These are phyloP conservation scores for Phoma sp. DNA, from an alignment of 2,329 filamentous ascomycete species.

Conservation along the genomic window DNA sequence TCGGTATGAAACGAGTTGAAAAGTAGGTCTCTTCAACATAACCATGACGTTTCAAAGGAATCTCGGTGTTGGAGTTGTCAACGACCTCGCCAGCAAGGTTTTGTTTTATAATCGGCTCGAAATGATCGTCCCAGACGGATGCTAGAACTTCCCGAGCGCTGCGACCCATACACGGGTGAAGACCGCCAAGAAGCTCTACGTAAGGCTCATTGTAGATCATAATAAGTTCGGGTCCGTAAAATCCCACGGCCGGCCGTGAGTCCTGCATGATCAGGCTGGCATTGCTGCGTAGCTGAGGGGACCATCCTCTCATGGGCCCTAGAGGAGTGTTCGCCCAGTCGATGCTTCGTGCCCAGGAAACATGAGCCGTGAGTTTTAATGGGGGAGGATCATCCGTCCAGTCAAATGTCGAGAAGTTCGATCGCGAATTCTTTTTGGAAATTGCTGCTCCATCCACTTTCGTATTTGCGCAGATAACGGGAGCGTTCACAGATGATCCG, in stretches of 20 bases:
- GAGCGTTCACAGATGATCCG: not conserved
- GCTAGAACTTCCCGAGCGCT: slow-evolving; percentile 68
- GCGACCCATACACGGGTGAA: slow-evolving; percentile 66
- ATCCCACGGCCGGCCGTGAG: slow-evolving; percentile 64
- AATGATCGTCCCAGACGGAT: slow-evolving; percentile 62
- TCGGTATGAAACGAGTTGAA: slow-evolving; percentile 77
- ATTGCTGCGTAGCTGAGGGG: slow-evolving; percentile 72
- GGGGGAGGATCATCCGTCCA: slow-evolving; percentile 27
- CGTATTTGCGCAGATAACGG: not conserved
- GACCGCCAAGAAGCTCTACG: slow-evolving; percentile 33
- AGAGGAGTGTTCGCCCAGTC: slow-evolving; percentile 76
- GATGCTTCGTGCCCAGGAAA: slow-evolving; percentile 57
- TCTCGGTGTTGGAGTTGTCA: slow-evolving; percentile 67
- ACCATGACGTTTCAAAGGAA: slow-evolving; percentile 72
- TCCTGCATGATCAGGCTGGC: slow-evolving; percentile 74
- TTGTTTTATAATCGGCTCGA: slow-evolving; percentile 31
- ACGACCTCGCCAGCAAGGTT: slow-evolving; percentile 33
- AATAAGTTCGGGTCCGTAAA: slow-evolving; percentile 52
- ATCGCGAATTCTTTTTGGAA: slow-evolving; percentile 3
- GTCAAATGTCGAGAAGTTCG: slow-evolving; percentile 18
- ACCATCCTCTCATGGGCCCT: slow-evolving; percentile 75
- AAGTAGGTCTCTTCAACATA: slow-evolving; percentile 80
- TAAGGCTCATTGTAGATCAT: slow-evolving; percentile 50
- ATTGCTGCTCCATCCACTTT: not conserved
- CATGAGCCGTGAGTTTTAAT: slow-evolving; percentile 15